Base-by-base conservation (phyloP, 306 rosid species). In the Hippophae rhamnoides region DNA sequence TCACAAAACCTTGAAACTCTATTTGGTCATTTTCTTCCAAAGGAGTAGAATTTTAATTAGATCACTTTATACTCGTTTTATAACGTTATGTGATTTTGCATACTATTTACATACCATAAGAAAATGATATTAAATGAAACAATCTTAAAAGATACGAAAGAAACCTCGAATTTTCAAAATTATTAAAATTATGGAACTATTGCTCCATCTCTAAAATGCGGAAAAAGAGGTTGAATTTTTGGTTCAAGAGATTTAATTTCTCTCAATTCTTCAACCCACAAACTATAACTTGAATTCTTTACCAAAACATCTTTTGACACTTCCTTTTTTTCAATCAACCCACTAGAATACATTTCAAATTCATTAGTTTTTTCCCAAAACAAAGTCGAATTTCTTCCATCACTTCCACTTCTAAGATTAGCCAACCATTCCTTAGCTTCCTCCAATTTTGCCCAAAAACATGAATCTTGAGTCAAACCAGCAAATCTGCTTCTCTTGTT, bases 391-490 rank as follows among this genome's bases (percentile, higher is more conserved):
- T 74, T 74, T 40, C 53, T 66, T 9, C 53, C 60, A 66, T 81
- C 92, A 47, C 65, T 72, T 62, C 77, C 93, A 5, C 74, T 74
- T 75, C 77, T 80, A 69, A 81, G 74, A 48, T 61, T 52, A 64
- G 73, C 78, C 44, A 92, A 57, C 77, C 82, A 78, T 11, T 85
- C 96, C 75, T 74, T 74, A 58, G 97, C 97, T 68, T 89, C 98
- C 72, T 85, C 98, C 58, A 87, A 72, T 54, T 57, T 86, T 41
- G 92, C 97, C 95, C 95, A 86, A 63, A 86, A 89, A 64, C 87
- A 80, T 7, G 97, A 76, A 71, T 89, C 97, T 69, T 89, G 97
- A 7, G 95, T 89, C 72, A 74, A 72, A 67, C 92, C 58, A 7
- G 98, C 96, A 60, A 70, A 85, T 53, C 27, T 81, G 73, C 68